Evolutionary conservation across 2,329 filamentous ascomycete genomes (phyloP).

Genomic region (Hymenoscyphus fructigenus): DNA sequence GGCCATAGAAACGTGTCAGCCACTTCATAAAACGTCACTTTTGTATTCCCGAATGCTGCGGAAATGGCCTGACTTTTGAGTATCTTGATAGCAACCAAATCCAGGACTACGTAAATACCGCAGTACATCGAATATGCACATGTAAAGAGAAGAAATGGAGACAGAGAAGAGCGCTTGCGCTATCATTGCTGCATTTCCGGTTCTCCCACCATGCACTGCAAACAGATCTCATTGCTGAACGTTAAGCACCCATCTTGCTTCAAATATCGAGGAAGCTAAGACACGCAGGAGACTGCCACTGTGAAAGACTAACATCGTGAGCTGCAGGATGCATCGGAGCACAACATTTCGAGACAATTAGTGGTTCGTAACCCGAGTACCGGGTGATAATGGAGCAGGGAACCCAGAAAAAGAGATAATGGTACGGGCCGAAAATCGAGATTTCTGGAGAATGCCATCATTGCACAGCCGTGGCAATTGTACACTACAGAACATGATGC

Average conservation of each 20-base stretch:
- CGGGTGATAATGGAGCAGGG: not conserved
- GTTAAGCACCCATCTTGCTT: not conserved
- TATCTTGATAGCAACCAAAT: not conserved
- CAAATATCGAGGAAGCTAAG: too few relatives aligned
- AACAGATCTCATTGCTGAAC: not conserved
- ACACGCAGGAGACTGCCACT: too few relatives aligned
- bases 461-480: not conserved
- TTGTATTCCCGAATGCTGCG: not conserved
- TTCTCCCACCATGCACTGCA: not conserved
- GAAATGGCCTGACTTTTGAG: not conserved
- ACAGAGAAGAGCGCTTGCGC: not conserved
- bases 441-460: not conserved
- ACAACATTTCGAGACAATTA: not conserved
- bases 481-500: not conserved
- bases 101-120: not conserved
- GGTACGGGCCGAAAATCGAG: not conserved
- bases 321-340: not conserved
- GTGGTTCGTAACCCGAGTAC: constrained; percentile 3
- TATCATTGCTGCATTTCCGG: not conserved
- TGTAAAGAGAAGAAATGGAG: not conserved
- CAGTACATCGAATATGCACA: not conserved
- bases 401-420: not conserved
- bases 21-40: not conserved
- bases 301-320: not conserved
- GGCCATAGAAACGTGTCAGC: not conserved